Evolutionary conservation across 305 asterid genomes (phyloP).

Genomic region (Rubia peregrina): DNA sequence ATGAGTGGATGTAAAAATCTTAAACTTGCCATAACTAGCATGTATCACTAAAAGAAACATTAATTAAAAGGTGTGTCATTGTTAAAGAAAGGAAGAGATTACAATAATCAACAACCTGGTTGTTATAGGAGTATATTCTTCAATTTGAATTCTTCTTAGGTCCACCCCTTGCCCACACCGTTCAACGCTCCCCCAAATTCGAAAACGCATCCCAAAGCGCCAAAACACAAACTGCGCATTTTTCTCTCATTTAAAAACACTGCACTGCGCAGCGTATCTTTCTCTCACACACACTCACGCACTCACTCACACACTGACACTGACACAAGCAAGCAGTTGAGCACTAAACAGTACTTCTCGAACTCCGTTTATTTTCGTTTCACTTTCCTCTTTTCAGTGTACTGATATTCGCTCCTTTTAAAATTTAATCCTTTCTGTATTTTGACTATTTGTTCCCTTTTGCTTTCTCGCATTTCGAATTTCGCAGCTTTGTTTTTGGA

Average conservation of each 20-base stretch:
- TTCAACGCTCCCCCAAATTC: conserved; percentile 42
- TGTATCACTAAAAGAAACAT: too few relatives aligned
- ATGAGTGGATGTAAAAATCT: too few relatives aligned
- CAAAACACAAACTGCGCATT: conserved; percentile 30
- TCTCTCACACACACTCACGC: conserved; percentile 20
- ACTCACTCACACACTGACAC: neutral
- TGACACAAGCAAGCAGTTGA: neutral
- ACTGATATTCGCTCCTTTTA: conserved; percentile 13
- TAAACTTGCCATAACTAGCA: too few relatives aligned
- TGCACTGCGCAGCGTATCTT: neutral
- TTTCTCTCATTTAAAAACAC: neutral
- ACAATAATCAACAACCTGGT: neutral
- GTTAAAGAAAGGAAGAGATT: too few relatives aligned
- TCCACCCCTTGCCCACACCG: conserved; percentile 8
- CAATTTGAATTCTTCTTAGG: neutral
- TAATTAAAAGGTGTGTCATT: too few relatives aligned
- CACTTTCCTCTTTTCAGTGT: conserved; percentile 17
- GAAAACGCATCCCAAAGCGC: conserved; percentile 52
- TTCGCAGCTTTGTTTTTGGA: neutral
- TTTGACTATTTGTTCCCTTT: neutral
- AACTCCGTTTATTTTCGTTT: conserved; percentile 15
- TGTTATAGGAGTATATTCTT: neutral
- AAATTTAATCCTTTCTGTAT: neutral
- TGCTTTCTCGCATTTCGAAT: conserved; percentile 6
- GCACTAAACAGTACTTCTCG: conserved; percentile 21